These are phyloP conservation scores for Arachis hypogaea DNA, from an alignment of 306 rosid species.

Conservation along the genomic window DNA sequence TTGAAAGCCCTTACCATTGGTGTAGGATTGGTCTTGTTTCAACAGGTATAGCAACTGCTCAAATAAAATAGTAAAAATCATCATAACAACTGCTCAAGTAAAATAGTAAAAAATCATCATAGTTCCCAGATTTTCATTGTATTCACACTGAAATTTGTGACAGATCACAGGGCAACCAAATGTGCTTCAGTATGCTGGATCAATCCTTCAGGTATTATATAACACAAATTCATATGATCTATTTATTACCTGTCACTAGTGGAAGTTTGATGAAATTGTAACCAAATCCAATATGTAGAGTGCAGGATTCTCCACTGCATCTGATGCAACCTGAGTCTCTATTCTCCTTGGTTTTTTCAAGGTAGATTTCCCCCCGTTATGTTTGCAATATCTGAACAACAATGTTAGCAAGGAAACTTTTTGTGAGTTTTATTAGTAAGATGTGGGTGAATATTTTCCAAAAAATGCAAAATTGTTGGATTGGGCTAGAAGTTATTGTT, in stretches of 20 bases:
- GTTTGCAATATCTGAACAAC: slow-evolving; percentile 16
- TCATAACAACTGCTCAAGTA: slow-evolving; percentile 37
- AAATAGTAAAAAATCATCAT: slow-evolving; percentile 30
- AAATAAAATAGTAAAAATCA: no score
- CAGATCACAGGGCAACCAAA: slow-evolving; percentile 99
- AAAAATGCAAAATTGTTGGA: no score
- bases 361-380: slow-evolving; percentile 52
- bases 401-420: no score
- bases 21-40: slow-evolving; percentile 59
- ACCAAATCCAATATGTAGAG: no score
- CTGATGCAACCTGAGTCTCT: slow-evolving; percentile 33
- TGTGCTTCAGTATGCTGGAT: slow-evolving; percentile 89
- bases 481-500: background rate
- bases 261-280: no score
- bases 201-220: slow-evolving; percentile 56
- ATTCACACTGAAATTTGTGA: slow-evolving; percentile 41
- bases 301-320: no score
- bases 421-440: no score
- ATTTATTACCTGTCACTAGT: no score
- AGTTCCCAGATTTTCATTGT: slow-evolving; percentile 40
- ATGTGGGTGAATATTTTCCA: no score
- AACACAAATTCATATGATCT: no score
- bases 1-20: slow-evolving; percentile 79
- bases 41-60: slow-evolving; percentile 71
- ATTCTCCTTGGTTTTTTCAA: slow-evolving; percentile 83